Evolutionary conservation across 352 stramenopile genomes (phyloP), one percentile per base, ranked within the genome.

Genomic region (Phytophthora quininea): DNA sequence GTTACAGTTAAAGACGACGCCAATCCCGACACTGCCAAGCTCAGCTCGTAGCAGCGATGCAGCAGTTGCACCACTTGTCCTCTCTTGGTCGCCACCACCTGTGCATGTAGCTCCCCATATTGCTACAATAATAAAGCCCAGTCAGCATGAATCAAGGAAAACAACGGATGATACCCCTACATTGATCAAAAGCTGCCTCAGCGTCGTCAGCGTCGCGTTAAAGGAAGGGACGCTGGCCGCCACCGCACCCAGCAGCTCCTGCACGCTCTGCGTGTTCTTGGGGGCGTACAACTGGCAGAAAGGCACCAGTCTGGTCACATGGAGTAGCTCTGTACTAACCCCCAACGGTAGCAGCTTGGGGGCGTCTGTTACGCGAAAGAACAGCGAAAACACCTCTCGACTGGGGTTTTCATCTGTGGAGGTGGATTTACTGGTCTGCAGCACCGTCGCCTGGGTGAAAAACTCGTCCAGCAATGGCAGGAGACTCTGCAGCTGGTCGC

Each of bases 211-310:
- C 7, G 53, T 63, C 31, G 62, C 55, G 29, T 24, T 51, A 55
- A 84, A 84, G 8, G 48, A 30, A 6, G 58, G 33, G 0, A 62
- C 48, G 31, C 70, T 54, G 6, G 73, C 27, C 2, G 66, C 62
- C 45, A 80, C 54, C 1, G 46, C 54, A 47, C 68, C 45, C n/a
- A 86, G 53, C 32, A 88, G 51, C 12, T 63, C 57, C 15, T 48
- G 48, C 37, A 86, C 73, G 0, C 45, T 58, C 1, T 59, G 52
- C 0, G 43, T 57, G 43, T 84, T 88, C 48, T 69, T 79, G 27
- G 64, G 69, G 15, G 71, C 69, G 52, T 75, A 86, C 5, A 93
- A 45, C 56, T 90, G 79, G 61, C 85, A 91, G 61, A 91, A 90
- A 7, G 83, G 79, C 2, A 64, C 67, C 24, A 93, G 24, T 15